phyloP scores from a whole-genome alignment of 1,139 yeast species.

The Candida albicans region DNA sequence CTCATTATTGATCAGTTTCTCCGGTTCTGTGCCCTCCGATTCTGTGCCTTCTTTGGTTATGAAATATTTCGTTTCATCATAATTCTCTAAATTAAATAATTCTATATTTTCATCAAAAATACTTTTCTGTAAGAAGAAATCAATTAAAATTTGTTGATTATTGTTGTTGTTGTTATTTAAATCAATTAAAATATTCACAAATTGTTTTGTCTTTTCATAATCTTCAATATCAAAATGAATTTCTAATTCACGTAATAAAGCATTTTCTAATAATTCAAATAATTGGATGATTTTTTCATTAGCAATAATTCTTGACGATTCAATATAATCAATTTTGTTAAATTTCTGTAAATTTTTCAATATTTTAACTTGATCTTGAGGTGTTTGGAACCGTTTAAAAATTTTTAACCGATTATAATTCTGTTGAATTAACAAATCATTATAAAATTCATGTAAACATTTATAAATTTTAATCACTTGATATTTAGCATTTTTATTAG shows the following conservation, averaged over 20 bases:
- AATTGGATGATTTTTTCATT: slow-evolving; percentile 54
- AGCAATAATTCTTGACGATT: slow-evolving; percentile 33
- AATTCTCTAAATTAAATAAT: slow-evolving; percentile 30
- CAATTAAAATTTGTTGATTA: slow-evolving; percentile 43
- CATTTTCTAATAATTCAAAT: slow-evolving; percentile 73
- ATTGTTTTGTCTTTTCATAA: slow-evolving; percentile 33
- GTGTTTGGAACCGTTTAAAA: slow-evolving; percentile 48
- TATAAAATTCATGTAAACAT: slow-evolving; percentile 45
- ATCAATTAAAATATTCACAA: slow-evolving; percentile 37
- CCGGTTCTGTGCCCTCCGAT: too few species aligned
- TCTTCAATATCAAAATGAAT: slow-evolving; percentile 55
- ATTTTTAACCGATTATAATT: slow-evolving; percentile 48
- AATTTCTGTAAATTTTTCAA: slow-evolving; percentile 40
- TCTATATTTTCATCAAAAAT: slow-evolving; percentile 39
- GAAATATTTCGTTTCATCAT: slow-evolving; percentile 23
- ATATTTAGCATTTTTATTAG: slow-evolving; percentile 42
- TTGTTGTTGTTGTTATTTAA: slow-evolving; percentile 38
- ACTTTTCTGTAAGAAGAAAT: slow-evolving; percentile 47
- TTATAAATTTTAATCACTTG: slow-evolving; percentile 46
- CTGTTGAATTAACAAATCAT: slow-evolving; percentile 47
- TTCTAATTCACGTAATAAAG: slow-evolving; percentile 71
- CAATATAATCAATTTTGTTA: slow-evolving; percentile 39
- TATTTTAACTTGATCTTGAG: slow-evolving; percentile 50
- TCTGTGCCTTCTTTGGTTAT: background rate
- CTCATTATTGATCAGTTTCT: slow-evolving; percentile 17